phyloP scores from a whole-genome alignment of 352 stramenopile species.

The Aphanomyces stellatus region DNA sequence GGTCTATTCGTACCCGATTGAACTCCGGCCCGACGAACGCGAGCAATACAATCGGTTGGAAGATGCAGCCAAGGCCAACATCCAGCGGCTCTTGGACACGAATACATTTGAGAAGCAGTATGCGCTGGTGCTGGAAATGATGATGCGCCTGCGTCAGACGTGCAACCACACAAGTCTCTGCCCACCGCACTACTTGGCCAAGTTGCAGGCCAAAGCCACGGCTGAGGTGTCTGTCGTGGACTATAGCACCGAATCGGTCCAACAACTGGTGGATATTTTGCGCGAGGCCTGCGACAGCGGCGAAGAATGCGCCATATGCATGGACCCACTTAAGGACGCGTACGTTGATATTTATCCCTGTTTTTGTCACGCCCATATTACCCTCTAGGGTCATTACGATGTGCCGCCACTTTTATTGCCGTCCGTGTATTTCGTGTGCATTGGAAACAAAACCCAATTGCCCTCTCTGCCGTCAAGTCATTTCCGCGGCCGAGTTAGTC shows the following conservation, averaged over 20 bases:
- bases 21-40: background rate
- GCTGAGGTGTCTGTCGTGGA: background rate
- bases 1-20: background rate
- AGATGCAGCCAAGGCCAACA: background rate
- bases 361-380: background rate
- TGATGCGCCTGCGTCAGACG: constrained; percentile 6
- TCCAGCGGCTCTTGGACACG: background rate
- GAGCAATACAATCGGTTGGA: background rate
- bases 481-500: background rate
- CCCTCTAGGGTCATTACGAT: constrained; percentile 9
- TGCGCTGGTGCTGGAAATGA: background rate
- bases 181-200: background rate
- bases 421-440: background rate
- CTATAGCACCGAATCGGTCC: background rate
- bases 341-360: background rate
- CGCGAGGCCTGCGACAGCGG: background rate
- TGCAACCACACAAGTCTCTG: constrained; percentile 1
- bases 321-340: constrained; percentile 4
- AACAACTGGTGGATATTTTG: constrained; percentile 1
- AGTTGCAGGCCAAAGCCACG: background rate
- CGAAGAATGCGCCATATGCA: constrained; percentile 3
- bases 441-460: background rate
- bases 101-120: constrained; percentile 2
- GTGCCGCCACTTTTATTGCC: constrained; percentile 7
- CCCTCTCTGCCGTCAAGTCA: background rate